These are phyloP conservation scores for Penicillium italicum DNA, from an alignment of 2,329 filamentous ascomycete species.

Conservation along the genomic window DNA sequence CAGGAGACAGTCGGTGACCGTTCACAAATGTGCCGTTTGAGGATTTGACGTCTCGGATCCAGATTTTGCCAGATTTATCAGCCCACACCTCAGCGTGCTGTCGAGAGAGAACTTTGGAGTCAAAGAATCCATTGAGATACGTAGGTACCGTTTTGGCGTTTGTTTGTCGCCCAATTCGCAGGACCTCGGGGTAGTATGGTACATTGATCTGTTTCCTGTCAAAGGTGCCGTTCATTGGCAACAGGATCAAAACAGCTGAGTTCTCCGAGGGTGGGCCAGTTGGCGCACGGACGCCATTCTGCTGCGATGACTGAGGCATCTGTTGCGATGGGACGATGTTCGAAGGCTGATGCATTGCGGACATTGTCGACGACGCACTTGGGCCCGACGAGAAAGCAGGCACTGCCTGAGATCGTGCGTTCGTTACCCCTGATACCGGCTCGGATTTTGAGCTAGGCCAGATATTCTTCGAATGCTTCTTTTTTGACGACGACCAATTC, in stretches of 20 bases:
- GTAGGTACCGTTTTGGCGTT: conserved; percentile 95
- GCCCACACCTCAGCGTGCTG: conserved; percentile 97
- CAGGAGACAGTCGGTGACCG: conserved; percentile 78
- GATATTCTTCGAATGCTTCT: conserved; percentile 51
- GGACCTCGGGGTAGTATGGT: conserved; percentile 86
- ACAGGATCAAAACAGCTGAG: conserved; percentile 75
- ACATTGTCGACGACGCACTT: conserved; percentile 60
- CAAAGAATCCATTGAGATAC: conserved; percentile 88
- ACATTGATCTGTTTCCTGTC: conserved; percentile 95
- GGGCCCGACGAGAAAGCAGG: conserved; percentile 56
- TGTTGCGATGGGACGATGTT: conserved; percentile 66
- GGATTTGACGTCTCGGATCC: conserved; percentile 95
- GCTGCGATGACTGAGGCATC: conserved; percentile 59
- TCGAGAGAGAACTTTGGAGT: conserved; percentile 93
- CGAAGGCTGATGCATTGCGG: conserved; percentile 60
- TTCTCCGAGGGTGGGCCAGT: conserved; percentile 52
- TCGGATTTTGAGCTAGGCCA: conserved; percentile 66
- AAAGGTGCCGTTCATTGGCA: conserved; percentile 93
- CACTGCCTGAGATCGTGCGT: conserved; percentile 59
- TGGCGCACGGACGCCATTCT: conserved; percentile 53
- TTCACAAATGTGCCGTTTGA: conserved; percentile 99
- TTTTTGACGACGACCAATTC: conserved; percentile 44
- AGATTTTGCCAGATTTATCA: conserved; percentile 78
- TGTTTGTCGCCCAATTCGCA: conserved; percentile 92
- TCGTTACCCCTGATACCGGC: conserved; percentile 60